Evolutionary conservation across 805 yeast species (phyloP), one percentile per base, ranked within the genome.

Genomic region (Ogataea paraovalis): DNA sequence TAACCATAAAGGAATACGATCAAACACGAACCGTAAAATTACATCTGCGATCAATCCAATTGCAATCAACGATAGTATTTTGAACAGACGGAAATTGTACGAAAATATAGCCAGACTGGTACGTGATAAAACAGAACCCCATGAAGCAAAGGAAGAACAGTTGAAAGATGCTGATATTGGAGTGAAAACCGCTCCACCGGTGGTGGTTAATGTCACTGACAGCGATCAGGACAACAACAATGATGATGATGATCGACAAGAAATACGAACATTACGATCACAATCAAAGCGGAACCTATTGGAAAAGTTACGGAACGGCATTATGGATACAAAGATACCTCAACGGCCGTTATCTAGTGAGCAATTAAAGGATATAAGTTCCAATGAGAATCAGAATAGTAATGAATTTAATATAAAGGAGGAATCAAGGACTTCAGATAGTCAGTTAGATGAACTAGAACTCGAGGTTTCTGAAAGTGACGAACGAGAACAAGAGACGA

Each of bases 51-150:
- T 34, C 2, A 14, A 4, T 16, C 23, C 25, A 40, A 16, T 13
- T 14, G 40, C 34, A 12, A 14, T 14, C 16, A 30, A 30, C 16
- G 34, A 9, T 30, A 14, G 34, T 8, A 30, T 30, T 16, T 44
- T 14, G 9, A 22, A 12, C 32, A 32, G 38, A 33, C 23, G n/a
- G 41, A 42, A 7, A 42, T 37, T 22, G 42, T 42, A 22, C 18
- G 20, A 39, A 23, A 39, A 39, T 23, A 39, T 39, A 22, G 41
- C 41, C 6, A 39, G 22, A 39, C 41, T 39, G 9, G 22, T 39
- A 39, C 14, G n/a, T 9, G 30, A 22, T 14, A 39, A 23, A n/a
- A 12, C 41, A 21, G 41, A n/a, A 22, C 40, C 8, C 8, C 41
- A 13, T 8, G 10, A 7, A 21, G 14, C n/a, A n/a, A 14, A 22